Evolutionary conservation across 2,329 filamentous ascomycete genomes (phyloP), one percentile per base, ranked within the genome.

Genomic region (Penicillium janthinellum): DNA sequence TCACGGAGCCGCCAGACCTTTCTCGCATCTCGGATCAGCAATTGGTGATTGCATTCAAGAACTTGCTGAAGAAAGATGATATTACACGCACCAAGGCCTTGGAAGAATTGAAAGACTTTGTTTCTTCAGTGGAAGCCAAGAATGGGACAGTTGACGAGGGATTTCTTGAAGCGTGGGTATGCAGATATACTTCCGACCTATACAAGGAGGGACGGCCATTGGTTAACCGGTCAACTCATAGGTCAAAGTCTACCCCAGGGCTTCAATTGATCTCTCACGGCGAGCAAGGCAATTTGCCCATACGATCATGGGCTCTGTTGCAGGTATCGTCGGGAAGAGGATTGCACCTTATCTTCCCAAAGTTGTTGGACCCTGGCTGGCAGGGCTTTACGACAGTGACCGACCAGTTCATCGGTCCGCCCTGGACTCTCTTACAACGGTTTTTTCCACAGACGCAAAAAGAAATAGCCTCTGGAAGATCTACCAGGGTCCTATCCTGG

Each of bases 61-160:
- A 96, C 68, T 78, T 97, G 3, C 84, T 88, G 53, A 99, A 98
- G 79, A 96, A 95, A 77, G 94, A 97, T 78, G 89, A 88, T 70
- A 96, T 88, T 11, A 99, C 95, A 39, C 96, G 96, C 74, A 84
- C 89, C 7, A 96, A 94, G 75, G 94, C 91, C 0, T 80, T 99
- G 31, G 93, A 98, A 68, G 94, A 98, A 54, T 78, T 99, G 20
- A 83, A 91, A 50, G 75, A 84, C 37, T 84, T 90, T 71, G 80
- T 91, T 41, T 81, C 84, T 80, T 74, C 83, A 76, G 44, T 83
- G 73, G 73, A 84, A 82, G 61, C 69, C 20, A 67, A 82, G 57
- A 79, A 83, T 66, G 86, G 84, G 28, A 88, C 87, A 35, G 80
- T 90, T 17, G 92, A 97, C 70, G 91, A 96, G 67, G 83, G 88